phyloP scores from a whole-genome alignment of 1,284 basidiomycete species.

The Marasmius fiardii region DNA sequence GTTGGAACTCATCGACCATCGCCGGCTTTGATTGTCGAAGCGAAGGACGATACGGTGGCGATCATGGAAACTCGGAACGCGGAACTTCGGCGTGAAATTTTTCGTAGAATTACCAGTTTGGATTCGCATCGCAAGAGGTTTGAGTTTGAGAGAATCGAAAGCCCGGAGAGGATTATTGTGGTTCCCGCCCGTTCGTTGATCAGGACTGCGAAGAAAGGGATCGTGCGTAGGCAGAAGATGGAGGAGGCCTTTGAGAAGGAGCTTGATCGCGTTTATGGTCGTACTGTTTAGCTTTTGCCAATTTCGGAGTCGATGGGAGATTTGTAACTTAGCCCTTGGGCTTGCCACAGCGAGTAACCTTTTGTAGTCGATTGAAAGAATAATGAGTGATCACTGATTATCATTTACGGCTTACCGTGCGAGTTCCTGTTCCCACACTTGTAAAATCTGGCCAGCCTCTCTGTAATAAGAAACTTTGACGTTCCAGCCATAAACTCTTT shows the following conservation, averaged over 20 bases:
- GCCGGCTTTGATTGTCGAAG: slow-evolving; percentile 59
- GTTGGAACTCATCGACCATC: slow-evolving; percentile 63
- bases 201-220: neutral
- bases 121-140: neutral
- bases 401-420: too few relatives aligned
- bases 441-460: too few relatives aligned
- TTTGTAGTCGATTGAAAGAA: too few relatives aligned
- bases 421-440: too few relatives aligned
- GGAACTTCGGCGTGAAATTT: neutral
- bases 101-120: neutral
- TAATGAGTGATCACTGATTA: too few relatives aligned
- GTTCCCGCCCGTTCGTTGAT: neutral
- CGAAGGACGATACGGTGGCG: slow-evolving; percentile 19
- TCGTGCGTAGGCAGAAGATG: neutral
- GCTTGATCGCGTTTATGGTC: neutral
- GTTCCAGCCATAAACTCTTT: too few relatives aligned
- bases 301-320: too few relatives aligned
- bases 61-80: neutral
- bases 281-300: neutral
- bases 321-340: too few relatives aligned
- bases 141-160: neutral
- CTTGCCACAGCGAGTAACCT: too few relatives aligned
- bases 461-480: too few relatives aligned
- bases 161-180: neutral
- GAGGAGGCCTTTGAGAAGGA: neutral